Base-by-base conservation (phyloP, 1,284 basidiomycete genomes). In the Trichosporon ovoides region DNA sequence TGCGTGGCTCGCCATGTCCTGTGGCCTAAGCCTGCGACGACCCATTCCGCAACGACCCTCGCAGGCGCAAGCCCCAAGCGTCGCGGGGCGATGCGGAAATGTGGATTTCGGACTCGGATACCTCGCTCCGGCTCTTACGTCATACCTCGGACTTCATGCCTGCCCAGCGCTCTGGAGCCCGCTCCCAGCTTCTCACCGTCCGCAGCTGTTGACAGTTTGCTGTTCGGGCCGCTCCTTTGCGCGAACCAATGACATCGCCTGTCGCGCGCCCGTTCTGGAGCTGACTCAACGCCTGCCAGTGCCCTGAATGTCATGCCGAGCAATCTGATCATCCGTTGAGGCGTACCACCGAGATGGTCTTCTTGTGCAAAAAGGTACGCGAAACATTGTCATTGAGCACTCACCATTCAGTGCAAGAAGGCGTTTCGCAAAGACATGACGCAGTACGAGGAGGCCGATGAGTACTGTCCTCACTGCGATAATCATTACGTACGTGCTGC, bases 391-490 rank as follows among this genome's bases (percentile, higher is more conserved):
- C 48, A 49, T 33, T 16, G 7, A 13, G 46, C 7, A 52, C 56
- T 63, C 35, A 59, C 24, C 7, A 12, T 31, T 0, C 60, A 75
- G 78, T 98, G 96, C 81, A 89, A 89, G 74, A 94, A 94, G 78
- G 93, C 91, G 2, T 98, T 98, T 76, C 80, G 95, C 62, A 98
- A 98, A 78, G 91, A 97, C 75, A 91, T 97, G 87, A 67, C 81
- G 0, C 79, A 77, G 28, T 98, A 91, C 72, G 96, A 98, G 70
- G 92, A 96, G 74, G 89, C 89, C 65, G 95, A 98, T 74, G 95
- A 98, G 78, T 98, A 87, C 76, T 98, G 96, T 73, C 95, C 96
- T 0, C 88, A 97, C 77, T 98, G 95, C 74, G 93, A 96, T 76
- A 98, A 98, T 73, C 91, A 94, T 73, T 98, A 93, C 76, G 94